A percentile compares a stretch with the other conserved stretches of the same genome.
These are phyloP conservation scores for Oryza punctata DNA, from an alignment of 176 grass and related monocot species.

Conservation along the genomic window DNA sequence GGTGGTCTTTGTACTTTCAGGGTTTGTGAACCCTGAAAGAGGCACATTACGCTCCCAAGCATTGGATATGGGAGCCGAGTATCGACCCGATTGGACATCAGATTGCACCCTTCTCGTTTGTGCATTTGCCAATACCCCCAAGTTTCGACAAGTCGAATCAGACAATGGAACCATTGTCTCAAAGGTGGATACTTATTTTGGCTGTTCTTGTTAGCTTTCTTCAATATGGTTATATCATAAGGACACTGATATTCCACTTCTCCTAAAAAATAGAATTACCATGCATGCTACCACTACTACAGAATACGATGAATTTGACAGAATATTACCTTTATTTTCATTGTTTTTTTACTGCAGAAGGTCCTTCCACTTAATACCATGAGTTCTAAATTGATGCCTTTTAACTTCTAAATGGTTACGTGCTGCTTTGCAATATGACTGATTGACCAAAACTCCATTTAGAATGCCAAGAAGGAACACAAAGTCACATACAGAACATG, in stretches of 20 bases:
- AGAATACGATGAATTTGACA: not conserved
- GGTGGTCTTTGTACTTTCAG: constrained; percentile 73
- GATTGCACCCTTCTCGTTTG: constrained; percentile 93
- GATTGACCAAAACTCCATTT: not conserved
- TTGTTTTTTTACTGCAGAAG: not conserved
- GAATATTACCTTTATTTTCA: not conserved
- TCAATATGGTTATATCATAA: not conserved
- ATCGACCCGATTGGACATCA: constrained; percentile 74
- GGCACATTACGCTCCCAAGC: constrained; percentile 69
- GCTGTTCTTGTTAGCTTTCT: not conserved
- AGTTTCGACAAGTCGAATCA: constrained; percentile 76
- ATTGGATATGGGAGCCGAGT: constrained; percentile 87
- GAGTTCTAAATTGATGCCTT: not conserved
- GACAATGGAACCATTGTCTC: constrained; percentile 84
- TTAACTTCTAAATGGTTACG: not conserved
- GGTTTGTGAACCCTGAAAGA: constrained; percentile 91
- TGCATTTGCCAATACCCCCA: constrained; percentile 84
- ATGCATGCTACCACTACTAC: not conserved
- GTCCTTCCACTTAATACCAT: not conserved
- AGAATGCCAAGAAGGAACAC: constrained; percentile 1
- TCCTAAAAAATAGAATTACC: not conserved
- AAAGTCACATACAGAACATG: not conserved
- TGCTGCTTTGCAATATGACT: not conserved
- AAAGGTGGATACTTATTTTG: constrained; percentile 54
- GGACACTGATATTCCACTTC: not conserved